Conservation (phyloP, 2,329 filamentous ascomycete genomes). For the Purpureocillium takamizusanense region DNA sequence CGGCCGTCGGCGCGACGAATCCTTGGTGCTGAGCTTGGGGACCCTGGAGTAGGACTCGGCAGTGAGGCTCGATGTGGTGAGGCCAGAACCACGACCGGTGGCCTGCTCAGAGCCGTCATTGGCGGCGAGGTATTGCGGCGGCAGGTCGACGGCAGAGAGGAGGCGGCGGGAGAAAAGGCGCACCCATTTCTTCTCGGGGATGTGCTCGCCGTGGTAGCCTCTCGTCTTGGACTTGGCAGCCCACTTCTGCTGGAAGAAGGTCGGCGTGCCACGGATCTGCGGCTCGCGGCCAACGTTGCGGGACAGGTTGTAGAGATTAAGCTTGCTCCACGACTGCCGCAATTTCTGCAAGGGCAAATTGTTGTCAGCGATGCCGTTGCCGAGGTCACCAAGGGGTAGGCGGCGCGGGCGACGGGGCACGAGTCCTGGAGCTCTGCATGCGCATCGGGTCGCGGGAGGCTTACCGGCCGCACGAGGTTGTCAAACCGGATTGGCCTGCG, state of each 20-base stretch:
- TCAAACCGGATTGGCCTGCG: conserved; percentile 54
- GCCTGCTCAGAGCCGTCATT: conserved; percentile 79
- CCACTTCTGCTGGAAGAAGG: conserved; percentile 99
- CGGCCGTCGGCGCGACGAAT: conserved; percentile 7
- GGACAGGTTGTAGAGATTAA: conserved; percentile 85
- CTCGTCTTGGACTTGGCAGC: conserved; percentile 73
- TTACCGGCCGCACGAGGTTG: conserved; percentile 56
- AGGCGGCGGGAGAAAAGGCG: conserved; percentile 82
- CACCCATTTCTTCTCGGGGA: conserved; percentile 88
- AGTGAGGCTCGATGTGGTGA: conserved; percentile 22
- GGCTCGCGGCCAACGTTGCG: conserved; percentile 22
- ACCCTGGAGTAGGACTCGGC: conserved; percentile 25
- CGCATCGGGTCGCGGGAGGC: conserved; percentile 15
- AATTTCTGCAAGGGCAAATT: conserved; percentile 62
- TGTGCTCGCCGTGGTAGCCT: conserved; percentile 89
- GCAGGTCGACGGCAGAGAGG: conserved; percentile 77
- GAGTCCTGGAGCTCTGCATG: no score
- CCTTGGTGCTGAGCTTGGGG: conserved; percentile 11
- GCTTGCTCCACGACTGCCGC: conserved; percentile 95
- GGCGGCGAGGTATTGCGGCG: conserved; percentile 66
- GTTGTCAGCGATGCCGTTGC: conserved; percentile 5
- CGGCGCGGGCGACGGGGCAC: no score
- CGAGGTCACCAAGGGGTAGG: neutral
- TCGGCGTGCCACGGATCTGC: conserved; percentile 32
- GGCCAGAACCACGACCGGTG: conserved; percentile 72